phyloP scores from a whole-genome alignment of 768 basidiomycete species.

The Pisolithus orientalis region DNA sequence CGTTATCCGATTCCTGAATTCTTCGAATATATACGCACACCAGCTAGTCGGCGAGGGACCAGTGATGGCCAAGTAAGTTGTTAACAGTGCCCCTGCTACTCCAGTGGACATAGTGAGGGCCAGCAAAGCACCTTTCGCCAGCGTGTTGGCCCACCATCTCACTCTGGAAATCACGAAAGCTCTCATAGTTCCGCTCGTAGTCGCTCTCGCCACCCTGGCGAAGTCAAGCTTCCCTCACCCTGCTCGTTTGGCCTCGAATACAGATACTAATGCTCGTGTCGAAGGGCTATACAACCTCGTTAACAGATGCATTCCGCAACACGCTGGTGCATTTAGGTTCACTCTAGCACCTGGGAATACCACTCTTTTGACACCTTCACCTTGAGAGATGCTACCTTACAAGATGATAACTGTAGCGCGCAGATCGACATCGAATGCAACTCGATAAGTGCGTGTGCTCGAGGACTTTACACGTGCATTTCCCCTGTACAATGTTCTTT shows the following conservation, averaged over 20 bases:
- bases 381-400: conserved; percentile 20
- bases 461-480: conserved; percentile 33
- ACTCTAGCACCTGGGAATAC: conserved; percentile 13
- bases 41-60: too few relatives aligned
- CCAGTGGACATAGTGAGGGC: too few relatives aligned
- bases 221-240: not conserved
- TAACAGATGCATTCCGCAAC: conserved; percentile 30
- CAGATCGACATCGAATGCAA: conserved; percentile 28
- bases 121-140: too few relatives aligned
- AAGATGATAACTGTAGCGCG: conserved; percentile 5
- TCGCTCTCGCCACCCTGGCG: not conserved
- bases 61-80: too few relatives aligned
- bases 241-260: not conserved
- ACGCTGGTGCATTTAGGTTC: conserved; percentile 29
- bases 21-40: too few relatives aligned
- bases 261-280: conserved; percentile 4
- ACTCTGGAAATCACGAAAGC: conserved; percentile 3
- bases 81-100: too few relatives aligned
- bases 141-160: not conserved
- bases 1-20: too few relatives aligned
- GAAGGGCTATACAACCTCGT: conserved; percentile 30
- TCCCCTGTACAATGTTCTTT: not conserved
- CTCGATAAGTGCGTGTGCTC: conserved; percentile 31
- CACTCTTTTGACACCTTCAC: conserved; percentile 25
- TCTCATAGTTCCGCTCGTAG: not conserved